Conservation (phyloP, 2,329 filamentous ascomycete genomes). For the Neurospora sp. region DNA sequence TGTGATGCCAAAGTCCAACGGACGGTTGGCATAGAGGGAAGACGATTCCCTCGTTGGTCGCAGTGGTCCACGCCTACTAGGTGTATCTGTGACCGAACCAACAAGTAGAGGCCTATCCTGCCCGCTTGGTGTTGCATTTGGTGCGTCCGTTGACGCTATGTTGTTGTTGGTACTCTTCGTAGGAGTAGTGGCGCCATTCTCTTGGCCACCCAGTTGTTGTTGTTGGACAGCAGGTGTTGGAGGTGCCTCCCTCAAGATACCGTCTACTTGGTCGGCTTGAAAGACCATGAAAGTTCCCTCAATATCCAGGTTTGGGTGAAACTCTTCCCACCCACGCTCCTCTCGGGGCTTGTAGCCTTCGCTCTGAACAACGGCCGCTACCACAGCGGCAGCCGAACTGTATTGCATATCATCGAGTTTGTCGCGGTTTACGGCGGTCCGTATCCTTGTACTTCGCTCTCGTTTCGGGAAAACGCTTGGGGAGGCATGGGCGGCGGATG, state of each 20-base stretch:
- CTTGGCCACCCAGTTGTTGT: conserved; percentile 22
- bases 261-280: conserved; percentile 76
- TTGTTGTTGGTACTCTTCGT: conserved; percentile 32
- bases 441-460: conserved; percentile 46
- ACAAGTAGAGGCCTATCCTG: conserved; percentile 23
- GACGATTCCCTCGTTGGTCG: conserved; percentile 41
- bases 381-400: conserved; percentile 79
- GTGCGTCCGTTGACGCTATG: conserved; percentile 13
- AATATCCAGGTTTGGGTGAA: conserved; percentile 90
- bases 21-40: conserved; percentile 42
- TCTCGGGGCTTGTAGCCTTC: conserved; percentile 97
- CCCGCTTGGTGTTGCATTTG: conserved; percentile 29
- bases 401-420: conserved; percentile 57
- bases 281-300: conserved; percentile 71
- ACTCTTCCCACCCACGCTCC: conserved; percentile 95
- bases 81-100: conserved; percentile 21
- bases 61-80: conserved; percentile 31
- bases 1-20: conserved; percentile 30
- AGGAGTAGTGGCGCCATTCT: conserved; percentile 35
- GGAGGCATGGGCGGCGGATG: conserved; percentile 35
- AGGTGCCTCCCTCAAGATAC: conserved; percentile 43
- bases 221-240: conserved; percentile 24
- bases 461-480: conserved; percentile 41
- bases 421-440: conserved; percentile 40
- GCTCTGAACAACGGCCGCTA: conserved; percentile 77